Evolutionary conservation across 495 filamentous ascomycete species (phyloP), one percentile per base, ranked within the genome.

Genomic region (Hypoxylon rickii): DNA sequence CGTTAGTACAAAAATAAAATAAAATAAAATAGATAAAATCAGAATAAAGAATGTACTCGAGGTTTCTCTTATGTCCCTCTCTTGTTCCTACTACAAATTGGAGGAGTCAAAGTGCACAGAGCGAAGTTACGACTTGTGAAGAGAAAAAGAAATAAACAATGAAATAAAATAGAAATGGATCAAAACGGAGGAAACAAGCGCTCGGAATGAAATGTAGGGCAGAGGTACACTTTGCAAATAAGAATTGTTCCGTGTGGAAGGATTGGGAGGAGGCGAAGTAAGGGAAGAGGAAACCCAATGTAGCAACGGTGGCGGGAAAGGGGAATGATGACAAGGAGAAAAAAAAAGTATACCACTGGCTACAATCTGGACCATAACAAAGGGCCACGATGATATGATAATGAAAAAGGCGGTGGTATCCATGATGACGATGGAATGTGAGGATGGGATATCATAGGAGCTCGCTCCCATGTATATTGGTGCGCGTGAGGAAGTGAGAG

Each of bases 181-280:
- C 36, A 42, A 48, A 45, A 45, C 24, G 38, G 51, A 53, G 42
- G 43, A 62, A 57, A 46, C 43, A 57, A 40, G 49, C 34, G 13
- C 21, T 18, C 12, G 7, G 24, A 21, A 29, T 20, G 29, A 42
- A 37, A 36, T 13, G 37, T 42, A 56, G 39, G 44, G 44, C 44
- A 48, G 38, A 48, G 44, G 44, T 49, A 56, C 53, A 55, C 10
- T 46, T 13, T 16, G 42, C 46, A 24, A 55, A 51, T 46, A 46
- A 51, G 39, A 55, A 61, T 45, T 45, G 45, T 40, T 39, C 57
- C 44, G 50, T 46, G 39, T 38, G 34, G 34, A 3, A 7, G n/a
- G n/a, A n/a, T n/a, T n/a, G n/a, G n/a, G 37, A 15, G 47, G 52
- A 61, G 58, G 58, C 58, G 58, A 61, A 51, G 58, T 46, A 62